Conservation (phyloP, 495 filamentous ascomycete species). For the Trichoderma virens region DNA sequence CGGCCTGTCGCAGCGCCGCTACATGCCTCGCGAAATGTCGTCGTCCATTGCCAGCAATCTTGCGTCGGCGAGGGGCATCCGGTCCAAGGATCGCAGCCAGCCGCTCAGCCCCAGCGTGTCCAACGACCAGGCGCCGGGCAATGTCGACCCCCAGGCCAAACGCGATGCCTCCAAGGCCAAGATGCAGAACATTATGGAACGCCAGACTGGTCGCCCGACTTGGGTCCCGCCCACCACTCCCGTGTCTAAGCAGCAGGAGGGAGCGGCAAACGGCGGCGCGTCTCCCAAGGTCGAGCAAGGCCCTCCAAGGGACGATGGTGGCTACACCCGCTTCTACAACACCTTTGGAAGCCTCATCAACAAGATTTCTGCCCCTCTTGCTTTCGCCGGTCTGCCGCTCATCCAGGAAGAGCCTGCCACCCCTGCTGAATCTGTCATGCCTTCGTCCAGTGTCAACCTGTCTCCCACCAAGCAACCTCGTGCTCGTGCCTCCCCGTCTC, state of each 20-base stretch:
- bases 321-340: conserved; percentile 83
- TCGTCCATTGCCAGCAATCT: conserved; percentile 90
- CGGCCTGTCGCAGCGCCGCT: conserved; percentile 39
- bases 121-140: conserved; percentile 67
- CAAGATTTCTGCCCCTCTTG: conserved; percentile 75
- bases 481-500: conserved; percentile 27
- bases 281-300: neutral
- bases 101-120: conserved; percentile 62
- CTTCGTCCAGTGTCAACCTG: conserved; percentile 11
- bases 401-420: conserved; percentile 41
- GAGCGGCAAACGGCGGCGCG: conserved; percentile 17
- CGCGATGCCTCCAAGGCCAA: conserved; percentile 33
- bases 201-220: conserved; percentile 33
- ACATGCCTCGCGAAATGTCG: conserved; percentile 55
- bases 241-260: conserved; percentile 21
- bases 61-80: conserved; percentile 81
- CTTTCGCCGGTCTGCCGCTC: conserved; percentile 85
- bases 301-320: conserved; percentile 50
- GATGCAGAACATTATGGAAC: conserved; percentile 32
- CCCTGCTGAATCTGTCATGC: conserved; percentile 23
- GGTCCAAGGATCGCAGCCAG: conserved; percentile 56
- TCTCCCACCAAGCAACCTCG: conserved; percentile 32
- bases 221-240: conserved; percentile 29
- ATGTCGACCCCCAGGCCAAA: conserved; percentile 50
- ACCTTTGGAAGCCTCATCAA: conserved; percentile 79